Evolutionary conservation across 208 protist genomes (phyloP).

Genomic region (Entamoeba dispar): DNA sequence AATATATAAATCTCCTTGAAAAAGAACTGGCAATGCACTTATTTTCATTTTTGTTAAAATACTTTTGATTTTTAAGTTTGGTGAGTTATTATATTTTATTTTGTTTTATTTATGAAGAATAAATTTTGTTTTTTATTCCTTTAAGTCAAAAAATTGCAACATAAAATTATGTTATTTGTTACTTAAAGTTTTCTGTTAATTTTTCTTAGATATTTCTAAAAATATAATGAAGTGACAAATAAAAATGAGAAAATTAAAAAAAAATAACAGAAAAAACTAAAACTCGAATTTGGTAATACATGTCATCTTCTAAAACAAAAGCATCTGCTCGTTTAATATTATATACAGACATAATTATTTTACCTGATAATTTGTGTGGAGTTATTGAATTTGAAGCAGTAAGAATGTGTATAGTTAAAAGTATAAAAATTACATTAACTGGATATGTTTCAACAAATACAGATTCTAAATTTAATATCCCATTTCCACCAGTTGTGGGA

Average conservation of each 20-base stretch:
- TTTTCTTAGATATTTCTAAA: not conserved
- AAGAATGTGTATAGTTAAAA: not conserved
- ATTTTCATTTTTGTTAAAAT: not conserved
- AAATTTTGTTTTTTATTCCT: not conserved
- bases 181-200: no score
- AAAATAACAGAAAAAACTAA: no score
- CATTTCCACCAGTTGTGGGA: not conserved
- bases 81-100: not conserved
- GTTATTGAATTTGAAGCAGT: not conserved
- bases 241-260: no score
- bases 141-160: no score
- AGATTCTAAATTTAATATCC: not conserved
- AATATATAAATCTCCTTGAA: not conserved
- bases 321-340: not conserved
- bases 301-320: not conserved
- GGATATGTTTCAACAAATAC: not conserved
- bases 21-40: not conserved
- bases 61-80: not conserved
- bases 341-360: not conserved
- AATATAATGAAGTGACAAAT: no score
- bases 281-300: not conserved
- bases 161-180: no score
- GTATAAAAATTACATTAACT: not conserved
- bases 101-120: not conserved
- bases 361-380: not conserved